A percentile compares a stretch with the other conserved stretches of the same genome.
Evolutionary conservation across 73 alveolate species (phyloP).

Genomic region (Uronychia binucleata): DNA sequence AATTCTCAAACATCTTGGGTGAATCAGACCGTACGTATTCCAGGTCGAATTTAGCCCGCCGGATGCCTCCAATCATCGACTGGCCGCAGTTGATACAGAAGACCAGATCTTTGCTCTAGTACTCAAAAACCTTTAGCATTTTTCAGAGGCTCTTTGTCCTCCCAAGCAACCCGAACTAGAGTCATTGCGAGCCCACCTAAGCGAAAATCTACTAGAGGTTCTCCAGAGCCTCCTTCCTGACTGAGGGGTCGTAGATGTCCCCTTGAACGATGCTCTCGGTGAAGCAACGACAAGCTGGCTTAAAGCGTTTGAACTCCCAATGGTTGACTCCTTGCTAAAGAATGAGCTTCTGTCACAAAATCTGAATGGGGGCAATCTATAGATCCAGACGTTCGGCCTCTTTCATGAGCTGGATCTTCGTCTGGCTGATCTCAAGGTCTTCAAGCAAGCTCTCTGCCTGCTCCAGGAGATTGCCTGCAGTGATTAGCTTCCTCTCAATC

Average conservation of each 20-base stretch:
- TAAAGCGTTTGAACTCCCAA: neutral
- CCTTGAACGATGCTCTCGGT: neutral
- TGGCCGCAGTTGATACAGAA: no score
- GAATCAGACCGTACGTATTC: no score
- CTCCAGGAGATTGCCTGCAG: neutral
- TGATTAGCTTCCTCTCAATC: neutral
- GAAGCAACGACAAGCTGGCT: neutral
- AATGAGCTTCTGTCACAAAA: neutral
- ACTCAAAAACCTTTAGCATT: no score
- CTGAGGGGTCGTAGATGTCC: neutral
- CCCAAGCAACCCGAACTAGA: no score
- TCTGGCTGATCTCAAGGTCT: neutral
- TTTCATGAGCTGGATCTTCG: neutral
- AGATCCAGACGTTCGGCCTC: neutral
- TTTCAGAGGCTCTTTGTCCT: no score
- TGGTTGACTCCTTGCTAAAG: neutral
- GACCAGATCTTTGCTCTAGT: no score
- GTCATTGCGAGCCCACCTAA: no score
- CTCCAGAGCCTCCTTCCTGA: neutral
- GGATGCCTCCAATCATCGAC: no score
- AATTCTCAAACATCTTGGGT: neutral
- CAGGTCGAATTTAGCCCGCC: no score
- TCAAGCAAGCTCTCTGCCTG: neutral
- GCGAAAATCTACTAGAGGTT: neutral
- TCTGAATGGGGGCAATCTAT: neutral